Evolutionary conservation across 192 early-diverging fungal species (phyloP).

Genomic region (Coemansia nantahalensis): DNA sequence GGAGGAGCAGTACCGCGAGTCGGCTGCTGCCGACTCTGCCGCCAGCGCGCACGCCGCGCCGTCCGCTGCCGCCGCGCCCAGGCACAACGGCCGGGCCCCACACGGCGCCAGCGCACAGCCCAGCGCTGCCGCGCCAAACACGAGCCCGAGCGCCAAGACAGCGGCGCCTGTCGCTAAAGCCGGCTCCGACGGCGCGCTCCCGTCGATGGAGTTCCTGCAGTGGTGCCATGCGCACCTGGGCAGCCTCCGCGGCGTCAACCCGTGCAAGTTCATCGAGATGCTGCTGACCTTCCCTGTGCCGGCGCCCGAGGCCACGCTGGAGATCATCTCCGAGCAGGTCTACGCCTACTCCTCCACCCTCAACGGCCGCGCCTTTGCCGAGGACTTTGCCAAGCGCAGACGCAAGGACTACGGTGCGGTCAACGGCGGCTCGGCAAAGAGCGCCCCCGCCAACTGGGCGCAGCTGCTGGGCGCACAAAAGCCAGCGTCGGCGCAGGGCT

Average conservation of each 20-base stretch:
- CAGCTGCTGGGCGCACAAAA: constrained; percentile 15
- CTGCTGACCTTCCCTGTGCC: constrained; percentile 72
- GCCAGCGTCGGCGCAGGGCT: background rate
- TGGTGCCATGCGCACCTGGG: constrained; percentile 69
- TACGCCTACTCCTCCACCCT: constrained; percentile 71
- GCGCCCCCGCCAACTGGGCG: constrained; percentile 39
- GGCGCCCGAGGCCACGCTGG: constrained; percentile 59
- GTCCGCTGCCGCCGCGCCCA: background rate
- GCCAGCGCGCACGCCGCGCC: background rate
- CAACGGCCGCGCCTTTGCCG: constrained; percentile 74
- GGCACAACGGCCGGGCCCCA: background rate
- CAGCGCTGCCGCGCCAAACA: background rate
- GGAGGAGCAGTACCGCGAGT: constrained; percentile 46
- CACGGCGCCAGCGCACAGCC: constrained; percentile 1
- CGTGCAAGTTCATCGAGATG: constrained; percentile 74
- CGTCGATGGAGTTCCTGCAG: constrained; percentile 66
- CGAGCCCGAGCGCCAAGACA: constrained; percentile 4
- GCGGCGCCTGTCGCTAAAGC: constrained; percentile 9
- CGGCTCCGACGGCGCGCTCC: constrained; percentile 2
- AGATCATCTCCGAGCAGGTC: constrained; percentile 74
- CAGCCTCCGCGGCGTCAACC: constrained; percentile 58
- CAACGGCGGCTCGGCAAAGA: constrained; percentile 22
- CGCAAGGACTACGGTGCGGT: constrained; percentile 56
- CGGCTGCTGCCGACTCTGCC: background rate
- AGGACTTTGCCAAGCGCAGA: constrained; percentile 74